phyloP scores from a whole-genome alignment of 306 rosid species.

The Cicer pinnatifidum region DNA sequence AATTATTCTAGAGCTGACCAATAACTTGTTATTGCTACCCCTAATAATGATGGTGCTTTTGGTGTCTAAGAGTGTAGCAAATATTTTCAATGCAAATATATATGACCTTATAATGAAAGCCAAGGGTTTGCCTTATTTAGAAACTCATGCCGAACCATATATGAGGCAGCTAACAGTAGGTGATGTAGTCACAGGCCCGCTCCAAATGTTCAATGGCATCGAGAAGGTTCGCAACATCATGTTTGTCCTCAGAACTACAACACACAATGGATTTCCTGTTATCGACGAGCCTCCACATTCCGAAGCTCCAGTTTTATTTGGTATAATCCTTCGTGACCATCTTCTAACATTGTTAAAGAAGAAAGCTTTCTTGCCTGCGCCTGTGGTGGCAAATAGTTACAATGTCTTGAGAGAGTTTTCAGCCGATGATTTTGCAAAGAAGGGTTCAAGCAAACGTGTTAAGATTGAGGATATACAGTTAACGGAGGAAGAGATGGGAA shows the following conservation, averaged over 20 bases:
- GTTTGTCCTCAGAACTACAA: constrained; percentile 63
- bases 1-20: constrained; percentile 86
- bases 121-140: constrained; percentile 92
- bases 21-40: constrained; percentile 82
- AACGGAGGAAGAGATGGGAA: constrained; percentile 79
- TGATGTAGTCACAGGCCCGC: constrained; percentile 86
- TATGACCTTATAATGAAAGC: constrained; percentile 91
- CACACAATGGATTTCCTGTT: constrained; percentile 92
- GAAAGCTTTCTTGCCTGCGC: constrained; percentile 62
- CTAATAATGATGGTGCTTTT: constrained; percentile 87
- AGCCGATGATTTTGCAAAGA: constrained; percentile 73
- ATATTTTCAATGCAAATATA: constrained; percentile 78
- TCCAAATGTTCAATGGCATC: constrained; percentile 73
- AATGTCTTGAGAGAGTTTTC: constrained; percentile 56
- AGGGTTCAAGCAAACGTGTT: constrained; percentile 58
- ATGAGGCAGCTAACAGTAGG: constrained; percentile 86
- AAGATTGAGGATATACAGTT: constrained; percentile 64
- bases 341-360: constrained; percentile 76
- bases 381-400: constrained; percentile 37
- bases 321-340: constrained; percentile 81
- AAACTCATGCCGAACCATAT: constrained; percentile 83
- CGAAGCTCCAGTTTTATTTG: constrained; percentile 67
- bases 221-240: constrained; percentile 84
- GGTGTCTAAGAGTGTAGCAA: constrained; percentile 85
- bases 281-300: constrained; percentile 76